Percentiles rank a stretch among this genome's conserved stretches.
Conservation (phyloP, 768 basidiomycete genomes). For the Leccinellum rugosiceps region DNA sequence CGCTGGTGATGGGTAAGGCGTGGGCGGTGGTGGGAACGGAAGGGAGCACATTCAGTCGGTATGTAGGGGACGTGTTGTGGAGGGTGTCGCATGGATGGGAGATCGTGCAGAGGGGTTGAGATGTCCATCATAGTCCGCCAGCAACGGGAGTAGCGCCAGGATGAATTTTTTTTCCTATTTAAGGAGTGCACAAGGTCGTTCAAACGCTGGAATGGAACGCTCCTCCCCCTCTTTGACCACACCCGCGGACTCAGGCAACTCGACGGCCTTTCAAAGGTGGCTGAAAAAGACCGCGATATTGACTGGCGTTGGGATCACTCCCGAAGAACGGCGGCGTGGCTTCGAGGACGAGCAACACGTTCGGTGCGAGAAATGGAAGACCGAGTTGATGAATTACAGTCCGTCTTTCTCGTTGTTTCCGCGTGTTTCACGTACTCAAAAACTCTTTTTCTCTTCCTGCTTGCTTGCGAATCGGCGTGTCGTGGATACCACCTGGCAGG, state of each 20-base stretch:
- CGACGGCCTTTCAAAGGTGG: conserved; percentile 48
- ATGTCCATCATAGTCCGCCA: too few relatives aligned
- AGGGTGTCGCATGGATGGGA: conserved; percentile 49
- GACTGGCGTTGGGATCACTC: conserved; percentile 49
- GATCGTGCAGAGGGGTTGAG: conserved; percentile 48
- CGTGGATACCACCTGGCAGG: conserved; percentile 42
- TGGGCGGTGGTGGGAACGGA: conserved; percentile 62
- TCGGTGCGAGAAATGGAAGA: conserved; percentile 68
- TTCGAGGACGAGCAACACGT: conserved; percentile 38
- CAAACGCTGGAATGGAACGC: conserved; percentile 28
- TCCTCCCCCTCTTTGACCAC: conserved; percentile 20
- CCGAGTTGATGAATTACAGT: conserved; percentile 69
- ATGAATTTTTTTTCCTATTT: conserved; percentile 6
- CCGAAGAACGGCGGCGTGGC: conserved; percentile 39
- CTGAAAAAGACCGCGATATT: conserved; percentile 43
- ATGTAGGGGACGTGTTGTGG: conserved; percentile 67
- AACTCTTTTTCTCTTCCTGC: background rate
- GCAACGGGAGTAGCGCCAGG: background rate
- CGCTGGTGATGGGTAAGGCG: conserved; percentile 61
- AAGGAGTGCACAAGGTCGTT: background rate
- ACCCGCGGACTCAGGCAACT: conserved; percentile 21
- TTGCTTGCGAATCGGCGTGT: conserved; percentile 10
- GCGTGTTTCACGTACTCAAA: conserved; percentile 7
- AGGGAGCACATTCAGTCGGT: conserved; percentile 73
- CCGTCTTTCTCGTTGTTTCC: conserved; percentile 29